Base-by-base conservation (phyloP, 2,329 filamentous ascomycete species). In the Teratosphaeria nubilosa region DNA sequence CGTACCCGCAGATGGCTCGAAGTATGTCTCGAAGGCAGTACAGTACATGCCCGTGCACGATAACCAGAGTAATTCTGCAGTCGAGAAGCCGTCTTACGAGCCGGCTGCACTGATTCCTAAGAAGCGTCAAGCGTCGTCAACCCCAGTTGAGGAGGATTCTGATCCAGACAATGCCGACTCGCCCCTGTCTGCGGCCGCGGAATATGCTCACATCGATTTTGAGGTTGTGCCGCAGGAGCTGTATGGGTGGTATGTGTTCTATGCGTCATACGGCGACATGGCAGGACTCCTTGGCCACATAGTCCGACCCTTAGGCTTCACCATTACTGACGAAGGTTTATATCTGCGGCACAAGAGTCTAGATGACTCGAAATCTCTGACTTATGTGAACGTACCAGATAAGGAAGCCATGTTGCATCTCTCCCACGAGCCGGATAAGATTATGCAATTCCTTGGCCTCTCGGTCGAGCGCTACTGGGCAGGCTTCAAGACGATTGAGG, bases 211-310 rank as follows among this genome's bases (percentile, higher is more conserved):
- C 64, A 76, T 92, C 27, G 89, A 94, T 67, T 69, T 92, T 1
- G 78, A 82, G 31, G 69, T 86, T 25, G 84, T 79, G 58, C 64
- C 74, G 71, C 1, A 62, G 73, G 0, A 67, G 73, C 14, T 65
- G 71, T 56, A 78, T 81, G 61, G 75, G 31, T 92, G 88, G 87
- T 77, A 79, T 41, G 71, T 82, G 3, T 90, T 91, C 73, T 83
- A 83, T 63, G 78, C 86, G 45, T 80, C 82, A 0, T 88, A 92
- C 64, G 86, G 87, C n/a, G 88, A 92, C 64, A 66, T 84, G 1
- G 85, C 85, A 79, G 86, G 82, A 59, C 78, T 85, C 9, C 68
- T 92, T 0, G 86, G 87, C 5, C 77, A 80, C 20, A 81, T 78
- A 9, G 82, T 89, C 61, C 80, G 85, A 0, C 80, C 79, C 0